phyloP scores from a whole-genome alignment of 2,329 filamentous ascomycete species.

The Cytospora piceae region DNA sequence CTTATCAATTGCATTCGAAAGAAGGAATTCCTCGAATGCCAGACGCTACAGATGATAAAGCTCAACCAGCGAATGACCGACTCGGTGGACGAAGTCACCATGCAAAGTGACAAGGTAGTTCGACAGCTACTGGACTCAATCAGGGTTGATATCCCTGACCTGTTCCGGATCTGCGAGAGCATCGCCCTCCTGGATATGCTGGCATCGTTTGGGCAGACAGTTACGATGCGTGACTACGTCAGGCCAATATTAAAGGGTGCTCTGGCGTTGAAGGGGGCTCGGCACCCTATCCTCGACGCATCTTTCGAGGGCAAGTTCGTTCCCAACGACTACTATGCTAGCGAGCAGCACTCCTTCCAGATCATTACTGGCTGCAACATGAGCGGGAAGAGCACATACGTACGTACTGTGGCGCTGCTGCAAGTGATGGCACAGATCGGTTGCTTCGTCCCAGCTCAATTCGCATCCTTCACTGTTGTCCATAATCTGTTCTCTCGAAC shows the following conservation, averaged over 20 bases:
- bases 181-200: conserved; percentile 89
- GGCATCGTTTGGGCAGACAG: conserved; percentile 73
- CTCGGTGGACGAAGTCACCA: conserved; percentile 80
- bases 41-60: conserved; percentile 83
- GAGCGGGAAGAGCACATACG: conserved; percentile 97
- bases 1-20: conserved; percentile 79
- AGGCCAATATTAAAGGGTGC: conserved; percentile 66
- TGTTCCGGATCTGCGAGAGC: conserved; percentile 86
- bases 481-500: conserved; percentile 86
- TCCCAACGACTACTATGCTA: conserved; percentile 89
- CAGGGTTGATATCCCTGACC: conserved; percentile 67
- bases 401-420: conserved; percentile 80
- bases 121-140: conserved; percentile 73
- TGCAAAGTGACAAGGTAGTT: conserved; percentile 79
- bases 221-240: conserved; percentile 67
- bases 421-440: conserved; percentile 94
- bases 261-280: conserved; percentile 66
- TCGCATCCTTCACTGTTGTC: conserved; percentile 79
- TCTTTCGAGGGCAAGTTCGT: conserved; percentile 61
- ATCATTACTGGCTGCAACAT: conserved; percentile 97
- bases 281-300: conserved; percentile 72
- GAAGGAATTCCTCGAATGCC: conserved; percentile 80
- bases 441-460: conserved; percentile 84
- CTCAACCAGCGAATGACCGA: conserved; percentile 77
- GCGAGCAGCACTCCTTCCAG: conserved; percentile 80